phyloP scores from a whole-genome alignment of 495 filamentous ascomycete genomes.

The Parmelia sp. region DNA sequence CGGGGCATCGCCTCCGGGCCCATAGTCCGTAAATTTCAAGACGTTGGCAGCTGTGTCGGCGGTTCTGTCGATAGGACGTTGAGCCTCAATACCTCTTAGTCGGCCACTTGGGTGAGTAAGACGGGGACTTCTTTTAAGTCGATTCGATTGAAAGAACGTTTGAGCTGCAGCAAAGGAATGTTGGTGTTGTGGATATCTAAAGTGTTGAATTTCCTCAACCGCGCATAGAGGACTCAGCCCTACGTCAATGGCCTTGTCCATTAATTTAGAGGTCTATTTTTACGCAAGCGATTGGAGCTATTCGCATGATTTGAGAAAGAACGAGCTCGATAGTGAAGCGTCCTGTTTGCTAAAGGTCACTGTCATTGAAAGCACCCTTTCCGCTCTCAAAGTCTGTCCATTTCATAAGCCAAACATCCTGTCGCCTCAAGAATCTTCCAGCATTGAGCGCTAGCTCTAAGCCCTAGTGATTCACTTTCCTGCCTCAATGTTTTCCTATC shows the following conservation, averaged over 20 bases:
- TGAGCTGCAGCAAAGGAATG: not conserved
- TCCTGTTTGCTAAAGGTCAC: not conserved
- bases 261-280: not conserved
- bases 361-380: not conserved
- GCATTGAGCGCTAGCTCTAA: conserved; percentile 29
- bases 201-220: not conserved
- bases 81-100: not conserved
- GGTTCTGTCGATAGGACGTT: not conserved
- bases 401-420: conserved; percentile 33
- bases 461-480: conserved; percentile 30
- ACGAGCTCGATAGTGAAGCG: not conserved
- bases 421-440: conserved; percentile 35
- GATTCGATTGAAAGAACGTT: not conserved
- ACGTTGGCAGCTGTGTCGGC: not conserved
- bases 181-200: not conserved
- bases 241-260: not conserved
- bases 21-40: not conserved
- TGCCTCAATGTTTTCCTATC: conserved; percentile 27
- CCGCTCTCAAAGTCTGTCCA: conserved; percentile 11
- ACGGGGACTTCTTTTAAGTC: not conserved
- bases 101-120: not conserved
- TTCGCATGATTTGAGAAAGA: not conserved
- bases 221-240: conserved; percentile 1
- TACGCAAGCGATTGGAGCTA: not conserved
- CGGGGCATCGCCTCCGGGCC: conserved; percentile 15